Conservation (phyloP, 1,284 basidiomycete genomes). For the Sphagnurus paluster region DNA sequence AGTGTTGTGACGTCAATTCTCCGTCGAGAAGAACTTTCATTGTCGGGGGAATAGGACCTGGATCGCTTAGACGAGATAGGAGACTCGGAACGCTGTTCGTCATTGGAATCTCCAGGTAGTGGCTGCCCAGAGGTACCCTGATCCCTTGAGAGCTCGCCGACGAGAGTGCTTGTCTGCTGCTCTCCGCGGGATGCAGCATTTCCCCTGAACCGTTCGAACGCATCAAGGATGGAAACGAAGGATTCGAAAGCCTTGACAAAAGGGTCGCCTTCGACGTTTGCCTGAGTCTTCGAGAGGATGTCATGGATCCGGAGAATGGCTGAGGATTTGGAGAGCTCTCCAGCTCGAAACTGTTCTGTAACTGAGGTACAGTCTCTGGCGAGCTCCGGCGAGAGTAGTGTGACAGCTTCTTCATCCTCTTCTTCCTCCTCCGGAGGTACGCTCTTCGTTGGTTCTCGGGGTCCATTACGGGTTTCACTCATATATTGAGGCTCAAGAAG, state of each 20-base stretch:
- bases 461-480: too few species aligned
- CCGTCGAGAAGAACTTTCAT: not conserved
- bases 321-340: not conserved
- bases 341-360: not conserved
- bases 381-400: not conserved
- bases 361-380: not conserved
- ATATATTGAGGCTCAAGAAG: too few species aligned
- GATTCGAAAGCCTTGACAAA: constrained; percentile 1
- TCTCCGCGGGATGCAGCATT: not conserved
- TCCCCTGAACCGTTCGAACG: not conserved
- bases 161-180: too few species aligned
- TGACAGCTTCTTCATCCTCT: too few species aligned
- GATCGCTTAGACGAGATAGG: constrained; percentile 3
- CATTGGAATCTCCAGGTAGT: not conserved
- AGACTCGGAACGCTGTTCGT: not conserved
- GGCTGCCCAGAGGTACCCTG: not conserved
- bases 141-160: too few species aligned
- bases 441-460: too few species aligned
- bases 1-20: not conserved
- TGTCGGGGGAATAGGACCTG: not conserved
- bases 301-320: not conserved
- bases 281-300: not conserved
- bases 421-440: too few species aligned
- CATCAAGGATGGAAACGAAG: constrained; percentile 1
- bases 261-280: not conserved